Conservation (phyloP, 2,329 filamentous ascomycete genomes). For the Coniochaeta sp. region DNA sequence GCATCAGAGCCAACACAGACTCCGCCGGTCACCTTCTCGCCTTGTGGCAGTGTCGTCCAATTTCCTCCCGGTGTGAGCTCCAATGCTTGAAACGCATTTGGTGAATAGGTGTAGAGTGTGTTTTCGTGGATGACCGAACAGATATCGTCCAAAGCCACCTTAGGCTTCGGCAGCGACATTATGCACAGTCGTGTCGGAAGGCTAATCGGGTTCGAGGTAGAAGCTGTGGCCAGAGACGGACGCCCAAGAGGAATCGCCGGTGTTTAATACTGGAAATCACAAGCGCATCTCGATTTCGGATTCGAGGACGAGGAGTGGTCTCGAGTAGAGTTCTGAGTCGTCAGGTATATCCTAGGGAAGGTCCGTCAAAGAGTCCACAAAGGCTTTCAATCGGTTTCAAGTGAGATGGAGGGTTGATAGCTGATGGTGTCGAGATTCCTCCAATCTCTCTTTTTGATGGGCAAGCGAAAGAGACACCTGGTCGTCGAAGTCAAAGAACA, state of each 20-base stretch:
- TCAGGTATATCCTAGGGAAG: background rate
- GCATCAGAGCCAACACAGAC: conserved; percentile 68
- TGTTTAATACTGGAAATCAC: background rate
- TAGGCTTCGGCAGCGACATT: conserved; percentile 69
- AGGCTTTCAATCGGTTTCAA: background rate
- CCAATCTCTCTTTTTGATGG: background rate
- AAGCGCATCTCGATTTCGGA: background rate
- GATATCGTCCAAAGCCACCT: conserved; percentile 62
- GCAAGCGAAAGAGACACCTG: background rate
- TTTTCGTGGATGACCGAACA: conserved; percentile 78
- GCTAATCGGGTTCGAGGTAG: background rate
- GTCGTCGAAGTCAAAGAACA: background rate
- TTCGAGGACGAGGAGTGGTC: background rate
- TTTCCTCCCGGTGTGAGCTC: conserved; percentile 58
- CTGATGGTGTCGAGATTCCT: background rate
- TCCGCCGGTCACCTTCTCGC: conserved; percentile 65
- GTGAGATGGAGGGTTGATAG: background rate
- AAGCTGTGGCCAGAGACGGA: background rate
- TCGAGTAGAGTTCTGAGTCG: background rate
- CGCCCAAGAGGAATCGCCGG: conserved; percentile 6
- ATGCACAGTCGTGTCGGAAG: conserved; percentile 10
- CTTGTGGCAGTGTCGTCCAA: conserved; percentile 63
- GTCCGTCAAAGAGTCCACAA: background rate
- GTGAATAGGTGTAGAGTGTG: conserved; percentile 77
- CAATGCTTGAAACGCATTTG: conserved; percentile 68